Percentiles rank a stretch among this genome's conserved stretches.
Conservation (phyloP, 768 basidiomycete species). For the Amanita phalloides region DNA sequence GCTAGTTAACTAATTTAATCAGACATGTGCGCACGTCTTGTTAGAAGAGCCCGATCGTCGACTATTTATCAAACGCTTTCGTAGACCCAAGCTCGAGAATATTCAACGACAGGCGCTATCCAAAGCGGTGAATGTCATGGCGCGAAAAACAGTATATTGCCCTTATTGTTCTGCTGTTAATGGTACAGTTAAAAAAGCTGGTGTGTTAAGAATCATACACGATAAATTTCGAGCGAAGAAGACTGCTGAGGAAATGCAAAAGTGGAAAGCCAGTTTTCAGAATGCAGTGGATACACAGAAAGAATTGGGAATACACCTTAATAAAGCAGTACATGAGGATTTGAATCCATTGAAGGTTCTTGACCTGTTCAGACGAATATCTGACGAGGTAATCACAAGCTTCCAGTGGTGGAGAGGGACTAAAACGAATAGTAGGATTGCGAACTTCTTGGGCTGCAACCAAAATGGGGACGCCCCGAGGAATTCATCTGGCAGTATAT, state of each 20-base stretch:
- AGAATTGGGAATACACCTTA: constrained; percentile 75
- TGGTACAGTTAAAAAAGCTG: constrained; percentile 93
- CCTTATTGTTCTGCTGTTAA: constrained; percentile 91
- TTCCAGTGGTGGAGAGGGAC: neutral
- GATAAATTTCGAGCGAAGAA: constrained; percentile 97
- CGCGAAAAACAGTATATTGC: constrained; percentile 87
- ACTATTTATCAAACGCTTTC: constrained; percentile 79
- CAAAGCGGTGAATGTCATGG: constrained; percentile 77
- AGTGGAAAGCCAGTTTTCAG: constrained; percentile 74
- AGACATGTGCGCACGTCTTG: constrained; percentile 90
- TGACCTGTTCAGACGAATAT: constrained; percentile 85
- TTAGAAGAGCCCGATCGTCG: constrained; percentile 84
- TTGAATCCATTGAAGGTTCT: constrained; percentile 90
- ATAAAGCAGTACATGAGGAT: constrained; percentile 86
- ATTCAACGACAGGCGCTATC: constrained; percentile 74
- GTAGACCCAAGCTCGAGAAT: constrained; percentile 84
- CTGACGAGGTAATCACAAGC: constrained; percentile 59
- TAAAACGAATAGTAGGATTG: constrained; percentile 53
- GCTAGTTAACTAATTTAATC: neutral
- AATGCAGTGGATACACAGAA: constrained; percentile 80
- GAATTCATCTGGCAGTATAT: constrained; percentile 99
- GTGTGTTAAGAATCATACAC: constrained; percentile 92
- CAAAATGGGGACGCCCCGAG: constrained; percentile 85
- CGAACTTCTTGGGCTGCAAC: constrained; percentile 86
- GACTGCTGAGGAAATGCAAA: constrained; percentile 79